Conservation (phyloP, 768 basidiomycete species). For the Suillus subalutaceus region DNA sequence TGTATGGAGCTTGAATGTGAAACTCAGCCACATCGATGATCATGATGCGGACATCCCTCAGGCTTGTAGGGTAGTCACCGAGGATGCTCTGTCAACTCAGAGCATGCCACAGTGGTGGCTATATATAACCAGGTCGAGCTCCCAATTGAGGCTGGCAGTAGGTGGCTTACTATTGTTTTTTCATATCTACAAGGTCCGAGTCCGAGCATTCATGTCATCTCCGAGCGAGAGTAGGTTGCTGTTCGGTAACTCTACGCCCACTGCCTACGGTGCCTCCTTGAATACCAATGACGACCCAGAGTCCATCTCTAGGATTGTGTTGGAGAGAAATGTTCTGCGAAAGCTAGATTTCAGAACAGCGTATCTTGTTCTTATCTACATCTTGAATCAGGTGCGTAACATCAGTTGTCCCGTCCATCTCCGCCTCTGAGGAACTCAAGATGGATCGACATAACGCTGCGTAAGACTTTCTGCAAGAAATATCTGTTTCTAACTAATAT, state of each 20-base stretch:
- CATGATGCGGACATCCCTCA: too few relatives aligned
- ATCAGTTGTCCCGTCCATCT: neutral
- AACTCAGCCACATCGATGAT: too few relatives aligned
- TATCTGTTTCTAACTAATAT: neutral
- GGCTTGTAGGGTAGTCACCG: too few relatives aligned
- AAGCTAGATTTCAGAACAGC: slow-evolving; percentile 45
- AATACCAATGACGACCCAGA: neutral
- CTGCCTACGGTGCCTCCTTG: neutral
- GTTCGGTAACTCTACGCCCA: neutral
- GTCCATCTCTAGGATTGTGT: slow-evolving; percentile 23
- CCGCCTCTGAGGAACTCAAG: neutral
- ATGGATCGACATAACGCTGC: slow-evolving; percentile 69
- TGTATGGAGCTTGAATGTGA: too few relatives aligned
- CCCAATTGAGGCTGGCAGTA: too few relatives aligned
- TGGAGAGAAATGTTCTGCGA: slow-evolving; percentile 41
- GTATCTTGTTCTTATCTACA: slow-evolving; percentile 46
- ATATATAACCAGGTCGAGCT: too few relatives aligned
- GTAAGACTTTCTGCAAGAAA: slow-evolving; percentile 36
- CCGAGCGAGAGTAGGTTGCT: too few relatives aligned
- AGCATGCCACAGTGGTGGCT: too few relatives aligned
- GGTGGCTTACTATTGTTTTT: too few relatives aligned
- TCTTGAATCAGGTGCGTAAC: slow-evolving; percentile 43
- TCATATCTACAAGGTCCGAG: too few relatives aligned
- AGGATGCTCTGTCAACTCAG: too few relatives aligned
- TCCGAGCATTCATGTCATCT: too few relatives aligned